These are phyloP conservation scores for Penicillium roqueforti DNA, from an alignment of 495 filamentous ascomycete genomes.

Conservation along the genomic window DNA sequence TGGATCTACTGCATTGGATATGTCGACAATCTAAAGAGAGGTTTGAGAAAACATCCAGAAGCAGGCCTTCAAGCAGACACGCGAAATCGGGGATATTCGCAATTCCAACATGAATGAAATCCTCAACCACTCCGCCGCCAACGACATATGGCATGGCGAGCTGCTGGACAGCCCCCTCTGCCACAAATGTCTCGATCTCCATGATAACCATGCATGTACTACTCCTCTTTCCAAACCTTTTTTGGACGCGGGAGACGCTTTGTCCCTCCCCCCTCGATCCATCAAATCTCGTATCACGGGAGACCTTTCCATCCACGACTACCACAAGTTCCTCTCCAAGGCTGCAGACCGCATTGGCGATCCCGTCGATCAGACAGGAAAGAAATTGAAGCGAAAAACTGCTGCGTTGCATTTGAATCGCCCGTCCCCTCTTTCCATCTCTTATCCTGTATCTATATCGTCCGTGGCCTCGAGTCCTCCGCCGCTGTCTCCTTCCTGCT, in stretches of 20 bases:
- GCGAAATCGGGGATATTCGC: background rate
- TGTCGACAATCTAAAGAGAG: constrained; percentile 10
- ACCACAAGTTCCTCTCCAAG: constrained; percentile 32
- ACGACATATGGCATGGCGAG: constrained; percentile 14
- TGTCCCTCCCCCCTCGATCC: constrained; percentile 23
- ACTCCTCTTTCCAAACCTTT: constrained; percentile 16
- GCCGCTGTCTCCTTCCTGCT: constrained; percentile 42
- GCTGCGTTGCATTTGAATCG: constrained; percentile 35
- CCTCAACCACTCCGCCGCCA: constrained; percentile 8
- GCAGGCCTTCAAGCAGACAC: constrained; percentile 9
- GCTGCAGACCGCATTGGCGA: constrained; percentile 24
- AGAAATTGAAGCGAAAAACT: constrained; percentile 36
- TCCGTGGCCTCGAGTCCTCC: constrained; percentile 40
- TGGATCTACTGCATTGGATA: constrained; percentile 8
- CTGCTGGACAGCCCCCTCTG: constrained; percentile 23
- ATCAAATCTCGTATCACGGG: constrained; percentile 24
- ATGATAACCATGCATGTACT: constrained; percentile 18
- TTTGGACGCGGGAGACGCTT: constrained; percentile 18
- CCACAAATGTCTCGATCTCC: constrained; percentile 14
- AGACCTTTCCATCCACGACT: constrained; percentile 32
- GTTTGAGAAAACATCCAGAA: background rate
- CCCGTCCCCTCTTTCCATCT: constrained; percentile 15
- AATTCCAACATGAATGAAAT: constrained; percentile 12
- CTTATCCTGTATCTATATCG: constrained; percentile 28
- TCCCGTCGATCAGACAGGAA: constrained; percentile 25